Evolutionary conservation across 768 basidiomycete species (phyloP).

Genomic region (Tricholomella constricta): DNA sequence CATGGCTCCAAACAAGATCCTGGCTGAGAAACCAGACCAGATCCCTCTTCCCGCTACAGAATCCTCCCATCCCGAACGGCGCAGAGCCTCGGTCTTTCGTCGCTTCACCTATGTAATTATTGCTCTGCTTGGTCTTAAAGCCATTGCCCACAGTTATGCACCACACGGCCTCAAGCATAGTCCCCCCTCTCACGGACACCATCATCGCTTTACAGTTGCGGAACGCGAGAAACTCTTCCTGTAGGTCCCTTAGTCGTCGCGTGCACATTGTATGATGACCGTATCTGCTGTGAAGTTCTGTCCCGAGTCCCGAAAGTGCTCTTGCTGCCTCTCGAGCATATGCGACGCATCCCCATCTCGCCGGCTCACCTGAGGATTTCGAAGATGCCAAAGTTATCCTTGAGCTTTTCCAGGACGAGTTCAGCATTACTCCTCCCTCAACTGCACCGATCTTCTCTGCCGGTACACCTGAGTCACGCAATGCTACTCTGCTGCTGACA

Average conservation of each 20-base stretch:
- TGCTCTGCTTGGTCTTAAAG: constrained; percentile 11
- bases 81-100: constrained; percentile 12
- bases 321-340: constrained; percentile 56
- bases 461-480: constrained; percentile 65
- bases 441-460: constrained; percentile 67
- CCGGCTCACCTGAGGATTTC: constrained; percentile 63
- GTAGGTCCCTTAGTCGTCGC: constrained; percentile 13
- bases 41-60: constrained; percentile 12
- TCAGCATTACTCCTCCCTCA: constrained; percentile 49
- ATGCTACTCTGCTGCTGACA: constrained; percentile 62
- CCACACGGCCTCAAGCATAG: neutral
- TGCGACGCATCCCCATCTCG: constrained; percentile 72
- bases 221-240: constrained; percentile 24
- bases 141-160: constrained; percentile 1
- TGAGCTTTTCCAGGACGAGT: constrained; percentile 63
- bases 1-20: constrained; percentile 18
- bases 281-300: constrained; percentile 37
- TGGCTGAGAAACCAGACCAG: constrained; percentile 9
- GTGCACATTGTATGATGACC: neutral
- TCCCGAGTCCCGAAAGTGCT: constrained; percentile 62
- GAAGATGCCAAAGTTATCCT: constrained; percentile 69
- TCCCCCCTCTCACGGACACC: constrained; percentile 1
- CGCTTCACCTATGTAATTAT: constrained; percentile 5
- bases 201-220: constrained; percentile 7
- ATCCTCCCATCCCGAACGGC: neutral